Base-by-base conservation (phyloP, 805 yeast species). In the Lachancea sp. region DNA sequence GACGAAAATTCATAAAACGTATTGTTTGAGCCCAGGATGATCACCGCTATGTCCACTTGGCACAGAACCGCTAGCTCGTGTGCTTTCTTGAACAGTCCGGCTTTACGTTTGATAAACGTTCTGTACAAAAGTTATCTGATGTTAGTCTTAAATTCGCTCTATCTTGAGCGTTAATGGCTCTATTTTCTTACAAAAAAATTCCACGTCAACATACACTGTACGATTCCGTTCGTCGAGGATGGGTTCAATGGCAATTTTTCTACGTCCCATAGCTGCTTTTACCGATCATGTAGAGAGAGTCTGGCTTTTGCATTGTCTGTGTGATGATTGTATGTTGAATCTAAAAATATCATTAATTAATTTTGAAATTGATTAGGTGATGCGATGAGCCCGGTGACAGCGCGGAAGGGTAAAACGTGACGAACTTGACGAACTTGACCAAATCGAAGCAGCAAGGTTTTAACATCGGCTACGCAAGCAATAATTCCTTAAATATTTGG, bases 241-340 rank as follows among this genome's bases (percentile, higher is more conserved):
- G 31, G 98, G 98, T 66, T 86, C 81, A 56, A 91, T 91, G 50
- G 85, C 93, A 53, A 91, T 91, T 66, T 91, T 93, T 70, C 97
- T 84, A 73, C 99, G 83, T 44, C 99, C 99, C 99, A 91, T 93
- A 41, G 26, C 42, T 29, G 38, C 26, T 41, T 25, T 46, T 27
- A 13, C 27, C 10, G 42, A 41, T 36, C 22, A 33, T 25, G 17
- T 17, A 30, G 32, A 29, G 11, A 8, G 15, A 15, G 8, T 22
- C 8, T 30, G 25, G 31, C 22, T 33, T 8, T 33, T 8, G 22
- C 31, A 27, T 26, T 16, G 32, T 41, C 12, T 11, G 16, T n/a
- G n/a, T n/a, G n/a, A n/a, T n/a, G n/a, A n/a, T 31, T 31, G 35
- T 17, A 15, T 32, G 35, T 32, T 29, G 31, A 3, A 32, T 6